These are phyloP conservation scores for Ceratocystis huliohia DNA, from an alignment of 2,329 filamentous ascomycete species.

Conservation along the genomic window DNA sequence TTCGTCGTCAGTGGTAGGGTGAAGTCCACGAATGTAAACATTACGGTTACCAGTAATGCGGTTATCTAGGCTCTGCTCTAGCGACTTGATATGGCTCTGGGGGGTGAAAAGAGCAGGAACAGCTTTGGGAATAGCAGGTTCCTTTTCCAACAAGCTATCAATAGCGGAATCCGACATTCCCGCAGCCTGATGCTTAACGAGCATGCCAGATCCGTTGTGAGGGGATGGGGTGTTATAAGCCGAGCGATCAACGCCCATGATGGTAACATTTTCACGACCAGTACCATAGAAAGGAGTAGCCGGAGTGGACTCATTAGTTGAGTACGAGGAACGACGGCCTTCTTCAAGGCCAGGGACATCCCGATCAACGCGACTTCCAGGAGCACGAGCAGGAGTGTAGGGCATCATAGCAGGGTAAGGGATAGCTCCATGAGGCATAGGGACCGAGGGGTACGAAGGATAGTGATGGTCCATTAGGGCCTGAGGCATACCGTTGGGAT, in stretches of 20 bases:
- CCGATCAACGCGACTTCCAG: constrained; percentile 35
- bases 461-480: constrained; percentile 12
- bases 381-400: constrained; percentile 43
- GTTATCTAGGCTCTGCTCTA: constrained; percentile 91
- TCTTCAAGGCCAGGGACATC: constrained; percentile 50
- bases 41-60: constrained; percentile 86
- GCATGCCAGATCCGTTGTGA: constrained; percentile 39
- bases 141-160: constrained; percentile 55
- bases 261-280: constrained; percentile 46
- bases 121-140: constrained; percentile 74
- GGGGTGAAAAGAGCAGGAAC: constrained; percentile 83
- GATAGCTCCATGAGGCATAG: constrained; percentile 27
- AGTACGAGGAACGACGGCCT: constrained; percentile 50
- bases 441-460: constrained; percentile 22
- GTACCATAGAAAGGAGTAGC: constrained; percentile 52
- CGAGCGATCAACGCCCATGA: constrained; percentile 43
- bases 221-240: constrained; percentile 56
- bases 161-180: constrained; percentile 39
- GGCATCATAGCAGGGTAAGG: constrained; percentile 34
- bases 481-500: constrained; percentile 14
- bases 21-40: constrained; percentile 92
- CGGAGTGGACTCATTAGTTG: constrained; percentile 53
- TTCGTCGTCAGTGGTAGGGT: constrained; percentile 89
- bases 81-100: constrained; percentile 71
- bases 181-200: constrained; percentile 34